Conservation (phyloP, 2,329 filamentous ascomycete species). For the Penicillium sp. region DNA sequence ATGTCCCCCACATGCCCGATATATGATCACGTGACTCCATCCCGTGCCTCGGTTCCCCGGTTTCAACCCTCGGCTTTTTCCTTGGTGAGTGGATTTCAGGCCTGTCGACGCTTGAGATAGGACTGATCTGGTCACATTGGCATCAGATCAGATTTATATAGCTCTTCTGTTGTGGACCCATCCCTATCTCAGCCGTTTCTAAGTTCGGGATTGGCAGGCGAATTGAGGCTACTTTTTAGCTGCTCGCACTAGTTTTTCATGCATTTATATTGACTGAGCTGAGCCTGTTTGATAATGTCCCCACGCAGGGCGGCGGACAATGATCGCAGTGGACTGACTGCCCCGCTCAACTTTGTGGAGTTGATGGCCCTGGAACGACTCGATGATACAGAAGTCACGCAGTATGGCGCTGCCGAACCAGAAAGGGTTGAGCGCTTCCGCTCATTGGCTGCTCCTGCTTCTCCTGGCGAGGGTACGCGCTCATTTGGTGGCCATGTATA, state of each 20-base stretch:
- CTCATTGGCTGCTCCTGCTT: conserved; percentile 34
- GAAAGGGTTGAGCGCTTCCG: conserved; percentile 32
- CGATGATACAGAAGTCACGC: conserved; percentile 9
- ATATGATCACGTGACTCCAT: conserved; percentile 11
- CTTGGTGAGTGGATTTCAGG: background rate
- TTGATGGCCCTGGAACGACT: conserved; percentile 33
- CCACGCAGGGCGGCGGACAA: conserved; percentile 5
- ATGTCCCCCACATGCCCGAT: background rate
- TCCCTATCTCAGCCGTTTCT: background rate
- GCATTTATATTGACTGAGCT: background rate
- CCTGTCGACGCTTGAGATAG: background rate
- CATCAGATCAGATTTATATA: background rate
- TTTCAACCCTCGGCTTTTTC: conserved; percentile 3
- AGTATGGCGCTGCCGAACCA: conserved; percentile 10
- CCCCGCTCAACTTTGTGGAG: conserved; percentile 25
- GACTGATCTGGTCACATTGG: background rate
- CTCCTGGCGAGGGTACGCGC: conserved; percentile 40
- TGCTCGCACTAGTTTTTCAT: background rate
- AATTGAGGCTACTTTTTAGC: background rate
- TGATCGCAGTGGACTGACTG: conserved; percentile 9
- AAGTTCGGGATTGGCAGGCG: background rate
- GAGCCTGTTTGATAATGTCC: conserved; percentile 12
- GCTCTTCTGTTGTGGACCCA: background rate
- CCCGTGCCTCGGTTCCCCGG: conserved; percentile 18
- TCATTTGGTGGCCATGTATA: conserved; percentile 56